Evolutionary conservation across 257 asterid species (phyloP), one percentile per base, ranked within the genome.

Genomic region (Ajuga chamaepitys): DNA sequence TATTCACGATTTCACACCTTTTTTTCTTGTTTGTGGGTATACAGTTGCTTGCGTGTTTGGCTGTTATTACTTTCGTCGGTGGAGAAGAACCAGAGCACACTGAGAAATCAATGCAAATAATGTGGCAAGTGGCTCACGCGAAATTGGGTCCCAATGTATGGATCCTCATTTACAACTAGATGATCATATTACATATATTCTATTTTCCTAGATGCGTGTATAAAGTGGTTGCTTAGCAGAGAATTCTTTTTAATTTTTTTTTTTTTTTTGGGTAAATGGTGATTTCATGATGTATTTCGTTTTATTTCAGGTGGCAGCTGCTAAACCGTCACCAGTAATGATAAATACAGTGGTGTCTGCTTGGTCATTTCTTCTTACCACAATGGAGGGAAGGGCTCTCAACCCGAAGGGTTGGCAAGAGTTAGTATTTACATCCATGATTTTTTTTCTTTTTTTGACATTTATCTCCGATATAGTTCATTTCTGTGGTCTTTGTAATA

Each of bases 91-190:
- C 93, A 0, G 98, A 86, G 45, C 81, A 86, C 47, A 88, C 90
- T 2, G 96, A 94, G 74, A 88, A 86, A 72, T 80, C 94, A 20
- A 88, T 94, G 98, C 95, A 88, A 66, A 67, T 86, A 59, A 80
- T 88, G 93, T 94, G 99, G 99, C 99, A 88, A 76, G 80, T 88
- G 77, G 91, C 88, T 75, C 90, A 85, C 68, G 95, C 96, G 2
- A 94, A 94, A 82, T 64, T 85, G 84, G 96, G 99, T 58, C 76
- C 96, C 44, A 94, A 88, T 81, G 99, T 94, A 86, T 52, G 99
- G 17, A 17, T 13, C 26, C 16, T 21, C 4, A 14, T 42, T 61
- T 61, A 13, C 6, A 22, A 2, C 22, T 24, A 22, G 24, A 2
- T 40, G 18, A 11, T 58, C 5, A 20, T 38, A 21, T 16, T 57